Conservation (phyloP, 345 rosid genomes). For the Gossypium mustelinum region DNA sequence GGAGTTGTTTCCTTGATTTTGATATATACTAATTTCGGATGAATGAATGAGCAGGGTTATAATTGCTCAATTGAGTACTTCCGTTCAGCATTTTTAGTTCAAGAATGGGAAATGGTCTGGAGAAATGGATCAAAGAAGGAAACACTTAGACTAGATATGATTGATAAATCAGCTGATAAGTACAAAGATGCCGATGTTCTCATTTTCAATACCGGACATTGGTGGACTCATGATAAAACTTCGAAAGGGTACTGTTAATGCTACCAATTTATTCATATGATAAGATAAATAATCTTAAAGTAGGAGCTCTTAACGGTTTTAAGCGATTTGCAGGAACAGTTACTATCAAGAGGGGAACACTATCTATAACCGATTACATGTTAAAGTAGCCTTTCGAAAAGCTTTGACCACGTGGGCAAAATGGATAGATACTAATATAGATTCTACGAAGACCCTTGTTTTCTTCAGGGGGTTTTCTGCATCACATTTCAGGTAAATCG, state of each 20-base stretch:
- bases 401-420: slow-evolving; percentile 45
- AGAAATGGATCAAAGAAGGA: slow-evolving; percentile 34
- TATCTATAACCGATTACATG: slow-evolving; percentile 29
- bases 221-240: slow-evolving; percentile 64
- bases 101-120: slow-evolving; percentile 23
- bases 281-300: background rate
- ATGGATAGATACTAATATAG: slow-evolving; percentile 40
- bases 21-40: background rate
- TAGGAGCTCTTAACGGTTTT: background rate
- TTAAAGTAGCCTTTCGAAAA: slow-evolving; percentile 33
- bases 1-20: background rate
- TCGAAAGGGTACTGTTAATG: slow-evolving; percentile 31
- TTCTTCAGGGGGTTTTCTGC: slow-evolving; percentile 43
- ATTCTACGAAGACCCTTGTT: slow-evolving; percentile 34
- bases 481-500: slow-evolving; percentile 37
- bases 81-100: slow-evolving; percentile 30
- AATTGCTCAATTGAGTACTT: slow-evolving; percentile 33
- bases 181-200: slow-evolving; percentile 42
- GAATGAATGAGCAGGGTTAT: slow-evolving; percentile 33
- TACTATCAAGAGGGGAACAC: slow-evolving; percentile 46
- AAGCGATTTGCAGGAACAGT: slow-evolving; percentile 27
- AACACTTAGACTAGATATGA: slow-evolving; percentile 41
- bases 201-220: slow-evolving; percentile 52
- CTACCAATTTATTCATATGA: background rate
- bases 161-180: slow-evolving; percentile 25